These are phyloP conservation scores for Leucosporidium scottii DNA, from an alignment of 768 basidiomycete genomes.

Conservation along the genomic window DNA sequence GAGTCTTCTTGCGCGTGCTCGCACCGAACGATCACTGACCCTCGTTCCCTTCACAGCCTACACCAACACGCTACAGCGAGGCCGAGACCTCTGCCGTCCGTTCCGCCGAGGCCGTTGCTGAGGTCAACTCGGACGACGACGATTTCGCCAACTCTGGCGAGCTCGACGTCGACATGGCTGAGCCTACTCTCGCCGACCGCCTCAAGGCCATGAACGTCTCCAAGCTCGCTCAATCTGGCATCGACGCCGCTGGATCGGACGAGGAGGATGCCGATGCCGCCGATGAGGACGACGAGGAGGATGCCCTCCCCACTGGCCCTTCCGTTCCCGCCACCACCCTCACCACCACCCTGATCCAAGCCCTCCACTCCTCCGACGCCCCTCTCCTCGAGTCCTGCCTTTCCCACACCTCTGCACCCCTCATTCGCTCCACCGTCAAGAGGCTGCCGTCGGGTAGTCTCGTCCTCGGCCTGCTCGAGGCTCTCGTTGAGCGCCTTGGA, in stretches of 20 bases:
- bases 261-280: constrained; percentile 42
- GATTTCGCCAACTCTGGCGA: constrained; percentile 55
- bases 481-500: constrained; percentile 81
- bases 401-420: constrained; percentile 65
- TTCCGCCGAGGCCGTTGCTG: constrained; percentile 56
- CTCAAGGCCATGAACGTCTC: constrained; percentile 63
- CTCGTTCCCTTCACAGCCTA: constrained; percentile 1
- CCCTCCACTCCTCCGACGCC: constrained; percentile 87
- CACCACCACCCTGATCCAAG: constrained; percentile 89
- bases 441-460: constrained; percentile 72
- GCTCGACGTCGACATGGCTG: constrained; percentile 76
- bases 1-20: background rate
- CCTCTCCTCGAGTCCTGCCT: constrained; percentile 79
- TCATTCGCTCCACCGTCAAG: constrained; percentile 80
- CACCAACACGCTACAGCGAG: constrained; percentile 28
- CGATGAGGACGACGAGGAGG: constrained; percentile 13
- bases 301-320: constrained; percentile 23
- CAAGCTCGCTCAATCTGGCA: constrained; percentile 8
- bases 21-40: background rate
- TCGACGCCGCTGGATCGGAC: constrained; percentile 1
- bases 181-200: constrained; percentile 84
- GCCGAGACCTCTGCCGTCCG: constrained; percentile 53
- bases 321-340: constrained; percentile 68
- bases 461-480: constrained; percentile 73
- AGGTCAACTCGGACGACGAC: constrained; percentile 40